A percentile compares a stretch with the other conserved stretches of the same genome.
Conservation (phyloP, 345 rosid genomes). For the Lepidium sativum region DNA sequence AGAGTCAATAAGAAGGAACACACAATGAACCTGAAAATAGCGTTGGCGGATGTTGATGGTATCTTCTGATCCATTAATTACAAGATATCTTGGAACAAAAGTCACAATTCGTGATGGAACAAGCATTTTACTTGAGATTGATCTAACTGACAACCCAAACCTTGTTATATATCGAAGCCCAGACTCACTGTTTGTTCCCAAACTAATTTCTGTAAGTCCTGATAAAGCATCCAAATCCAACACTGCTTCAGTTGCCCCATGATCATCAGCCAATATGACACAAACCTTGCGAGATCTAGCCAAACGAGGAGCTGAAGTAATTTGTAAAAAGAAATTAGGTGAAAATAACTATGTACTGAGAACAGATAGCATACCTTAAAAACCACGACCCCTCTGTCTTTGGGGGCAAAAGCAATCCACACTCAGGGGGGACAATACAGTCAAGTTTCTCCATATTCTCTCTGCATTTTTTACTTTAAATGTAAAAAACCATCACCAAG, state of each 20-base stretch:
- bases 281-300: constrained; percentile 58
- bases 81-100: constrained; percentile 67
- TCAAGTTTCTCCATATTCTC: constrained; percentile 44
- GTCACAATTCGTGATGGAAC: constrained; percentile 62
- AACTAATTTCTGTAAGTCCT: constrained; percentile 73
- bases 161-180: constrained; percentile 47
- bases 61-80: constrained; percentile 63
- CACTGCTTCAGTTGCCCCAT: constrained; percentile 43
- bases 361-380: constrained; percentile 40
- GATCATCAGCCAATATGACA: constrained; percentile 46
- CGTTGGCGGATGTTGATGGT: constrained; percentile 62
- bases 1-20: not conserved
- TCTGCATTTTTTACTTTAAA: constrained; percentile 37
- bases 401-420: constrained; percentile 60
- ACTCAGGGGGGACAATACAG: constrained; percentile 48
- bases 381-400: constrained; percentile 69
- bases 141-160: constrained; percentile 68
- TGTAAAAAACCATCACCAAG: constrained; percentile 5
- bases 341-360: constrained; percentile 7
- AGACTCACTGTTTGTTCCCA: constrained; percentile 49
- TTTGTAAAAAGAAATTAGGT: not conserved
- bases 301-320: constrained; percentile 12
- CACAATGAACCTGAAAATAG: constrained; percentile 57
- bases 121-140: constrained; percentile 32
- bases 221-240: constrained; percentile 80